A percentile compares a stretch with the other conserved stretches of the same genome.
These are phyloP conservation scores for Verbascum thapsus DNA, from an alignment of 257 asterid genomes.

Conservation along the genomic window DNA sequence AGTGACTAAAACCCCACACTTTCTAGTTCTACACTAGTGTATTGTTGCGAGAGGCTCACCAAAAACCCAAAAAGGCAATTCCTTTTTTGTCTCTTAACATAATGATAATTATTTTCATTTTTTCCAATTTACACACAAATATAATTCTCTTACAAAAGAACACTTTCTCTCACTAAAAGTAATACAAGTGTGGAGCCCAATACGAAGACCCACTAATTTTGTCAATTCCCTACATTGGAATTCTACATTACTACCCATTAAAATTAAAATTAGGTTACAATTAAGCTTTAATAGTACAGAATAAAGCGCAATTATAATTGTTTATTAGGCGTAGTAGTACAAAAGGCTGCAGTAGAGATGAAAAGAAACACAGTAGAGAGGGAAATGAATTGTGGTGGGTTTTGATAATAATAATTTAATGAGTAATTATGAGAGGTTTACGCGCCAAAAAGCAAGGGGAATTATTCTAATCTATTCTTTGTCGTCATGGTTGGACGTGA, in stretches of 20 bases:
- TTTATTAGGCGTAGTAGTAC: background rate
- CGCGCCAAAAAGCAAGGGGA: constrained; percentile 44
- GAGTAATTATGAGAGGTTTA: constrained; percentile 25
- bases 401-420: background rate
- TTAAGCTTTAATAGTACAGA: constrained; percentile 20
- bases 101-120: constrained; percentile 14
- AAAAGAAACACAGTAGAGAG: constrained; percentile 31
- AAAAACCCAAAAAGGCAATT: constrained; percentile 35
- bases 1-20: constrained; percentile 33
- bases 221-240: constrained; percentile 27
- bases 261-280: background rate
- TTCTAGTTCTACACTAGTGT: constrained; percentile 18
- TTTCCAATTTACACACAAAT: background rate
- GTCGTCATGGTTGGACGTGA: constrained; percentile 49
- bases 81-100: constrained; percentile 38
- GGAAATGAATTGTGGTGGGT: constrained; percentile 29
- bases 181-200: constrained; percentile 36
- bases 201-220: constrained; percentile 19
- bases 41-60: constrained; percentile 26
- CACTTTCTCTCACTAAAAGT: constrained; percentile 30
- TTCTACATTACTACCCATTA: constrained; percentile 4
- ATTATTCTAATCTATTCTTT: constrained; percentile 21
- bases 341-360: background rate
- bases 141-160: constrained; percentile 22
- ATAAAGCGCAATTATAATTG: background rate